Conservation (phyloP, 73 alveolate genomes). For the Stentor roeselii region DNA sequence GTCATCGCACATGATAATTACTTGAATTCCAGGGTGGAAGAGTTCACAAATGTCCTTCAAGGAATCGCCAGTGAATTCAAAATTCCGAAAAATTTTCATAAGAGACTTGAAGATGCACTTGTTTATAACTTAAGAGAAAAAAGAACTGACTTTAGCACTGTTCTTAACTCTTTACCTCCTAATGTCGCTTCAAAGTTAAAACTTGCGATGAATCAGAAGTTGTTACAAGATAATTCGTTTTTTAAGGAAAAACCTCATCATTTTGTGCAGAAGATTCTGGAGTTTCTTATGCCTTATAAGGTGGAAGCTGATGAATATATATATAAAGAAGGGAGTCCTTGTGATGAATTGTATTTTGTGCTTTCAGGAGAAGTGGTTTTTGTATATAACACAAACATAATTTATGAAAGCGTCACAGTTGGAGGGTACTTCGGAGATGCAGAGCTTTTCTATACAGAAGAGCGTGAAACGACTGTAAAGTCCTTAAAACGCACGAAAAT, state of each 20-base stretch:
- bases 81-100: neutral
- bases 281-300: neutral
- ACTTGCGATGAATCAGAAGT: neutral
- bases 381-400: too few species aligned
- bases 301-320: neutral
- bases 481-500: neutral
- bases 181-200: neutral
- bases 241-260: neutral
- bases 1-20: neutral
- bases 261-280: neutral
- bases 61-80: neutral
- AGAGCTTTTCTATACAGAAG: neutral
- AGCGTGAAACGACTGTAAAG: neutral
- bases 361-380: neutral
- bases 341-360: neutral
- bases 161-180: neutral
- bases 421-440: slow-evolving; percentile 13
- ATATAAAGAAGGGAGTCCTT: neutral
- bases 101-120: neutral
- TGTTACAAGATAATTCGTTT: too few species aligned
- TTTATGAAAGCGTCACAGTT: neutral
- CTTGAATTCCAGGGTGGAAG: neutral
- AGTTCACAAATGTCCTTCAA: neutral
- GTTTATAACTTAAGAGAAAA: neutral
- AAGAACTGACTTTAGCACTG: slow-evolving; percentile 7